Conservation (phyloP, 148 eudicot species). For the Limonium bicolor region DNA sequence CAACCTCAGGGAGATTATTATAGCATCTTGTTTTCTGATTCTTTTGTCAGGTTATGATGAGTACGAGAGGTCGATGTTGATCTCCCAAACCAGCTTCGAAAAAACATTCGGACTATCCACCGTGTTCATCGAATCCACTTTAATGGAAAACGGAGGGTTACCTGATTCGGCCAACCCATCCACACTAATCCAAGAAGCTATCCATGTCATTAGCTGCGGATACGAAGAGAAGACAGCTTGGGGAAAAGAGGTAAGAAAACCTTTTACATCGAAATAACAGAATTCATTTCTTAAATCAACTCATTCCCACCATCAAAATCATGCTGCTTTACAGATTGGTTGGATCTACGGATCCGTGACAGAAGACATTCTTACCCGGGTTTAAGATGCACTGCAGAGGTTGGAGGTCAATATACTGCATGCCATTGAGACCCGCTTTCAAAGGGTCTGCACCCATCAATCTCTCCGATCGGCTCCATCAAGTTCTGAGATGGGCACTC, state of each 20-base stretch:
- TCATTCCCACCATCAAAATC: neutral
- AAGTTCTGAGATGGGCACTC: constrained; percentile 94
- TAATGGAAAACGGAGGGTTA: constrained; percentile 91
- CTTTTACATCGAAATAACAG: neutral
- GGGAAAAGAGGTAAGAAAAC: constrained; percentile 90
- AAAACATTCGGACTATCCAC: constrained; percentile 92
- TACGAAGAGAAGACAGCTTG: constrained; percentile 99
- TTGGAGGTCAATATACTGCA: constrained; percentile 97
- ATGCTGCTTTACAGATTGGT: constrained; percentile 52
- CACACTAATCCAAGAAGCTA: constrained; percentile 81
- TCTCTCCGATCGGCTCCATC: constrained; percentile 91
- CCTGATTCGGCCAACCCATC: constrained; percentile 81
- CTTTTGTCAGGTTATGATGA: constrained; percentile 74
- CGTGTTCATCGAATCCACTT: constrained; percentile 86
- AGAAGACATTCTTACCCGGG: constrained; percentile 87
- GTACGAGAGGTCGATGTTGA: constrained; percentile 78
- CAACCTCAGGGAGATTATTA: no score
- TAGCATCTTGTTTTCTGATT: no score
- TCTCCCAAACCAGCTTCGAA: constrained; percentile 95
- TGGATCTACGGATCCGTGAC: constrained; percentile 99
- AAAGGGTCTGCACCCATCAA: constrained; percentile 99
- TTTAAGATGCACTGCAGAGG: constrained; percentile 99
- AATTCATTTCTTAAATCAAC: neutral
- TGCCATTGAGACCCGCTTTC: constrained; percentile 96
- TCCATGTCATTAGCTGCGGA: constrained; percentile 93